phyloP scores from a whole-genome alignment of 305 asterid genomes.

The Withania somnifera region DNA sequence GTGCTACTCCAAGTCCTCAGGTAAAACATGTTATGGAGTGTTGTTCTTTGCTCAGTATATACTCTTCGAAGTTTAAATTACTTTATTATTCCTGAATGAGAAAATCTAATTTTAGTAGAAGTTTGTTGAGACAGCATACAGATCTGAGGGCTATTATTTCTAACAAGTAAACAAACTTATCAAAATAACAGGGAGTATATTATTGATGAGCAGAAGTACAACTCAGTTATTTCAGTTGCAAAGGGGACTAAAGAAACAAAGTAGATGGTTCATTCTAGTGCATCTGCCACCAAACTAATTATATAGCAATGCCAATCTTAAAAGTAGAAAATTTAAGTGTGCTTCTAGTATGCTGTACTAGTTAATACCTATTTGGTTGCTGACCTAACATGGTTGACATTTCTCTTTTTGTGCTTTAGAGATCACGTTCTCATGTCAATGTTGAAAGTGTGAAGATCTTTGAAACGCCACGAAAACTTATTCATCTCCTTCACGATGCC shows the following conservation, averaged over 20 bases:
- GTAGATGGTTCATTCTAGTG: not conserved
- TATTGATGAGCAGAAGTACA: not conserved
- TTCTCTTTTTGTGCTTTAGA: conserved; percentile 32
- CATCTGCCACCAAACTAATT: not conserved
- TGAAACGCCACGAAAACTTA: conserved; percentile 76
- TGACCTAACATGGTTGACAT: not conserved
- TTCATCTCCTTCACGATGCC: conserved; percentile 68
- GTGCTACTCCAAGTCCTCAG: conserved; percentile 69
- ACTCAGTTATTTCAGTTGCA: not conserved
- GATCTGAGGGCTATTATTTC: not conserved
- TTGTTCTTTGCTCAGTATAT: not conserved
- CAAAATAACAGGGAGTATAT: not conserved
- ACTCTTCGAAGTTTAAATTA: not conserved
- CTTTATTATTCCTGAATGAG: not conserved
- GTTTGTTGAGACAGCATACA: not conserved
- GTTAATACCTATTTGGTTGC: not conserved
- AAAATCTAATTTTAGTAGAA: not conserved
- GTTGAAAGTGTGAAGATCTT: conserved; percentile 59
- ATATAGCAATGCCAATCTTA: not conserved
- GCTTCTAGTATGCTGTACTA: not conserved
- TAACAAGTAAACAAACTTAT: not conserved
- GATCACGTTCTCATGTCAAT: conserved; percentile 39
- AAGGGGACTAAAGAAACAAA: not conserved
- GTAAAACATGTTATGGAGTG: conserved; percentile 18
- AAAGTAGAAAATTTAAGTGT: not conserved